phyloP scores from a whole-genome alignment of 1,284 basidiomycete species.

The Pseudozyma pruni region DNA sequence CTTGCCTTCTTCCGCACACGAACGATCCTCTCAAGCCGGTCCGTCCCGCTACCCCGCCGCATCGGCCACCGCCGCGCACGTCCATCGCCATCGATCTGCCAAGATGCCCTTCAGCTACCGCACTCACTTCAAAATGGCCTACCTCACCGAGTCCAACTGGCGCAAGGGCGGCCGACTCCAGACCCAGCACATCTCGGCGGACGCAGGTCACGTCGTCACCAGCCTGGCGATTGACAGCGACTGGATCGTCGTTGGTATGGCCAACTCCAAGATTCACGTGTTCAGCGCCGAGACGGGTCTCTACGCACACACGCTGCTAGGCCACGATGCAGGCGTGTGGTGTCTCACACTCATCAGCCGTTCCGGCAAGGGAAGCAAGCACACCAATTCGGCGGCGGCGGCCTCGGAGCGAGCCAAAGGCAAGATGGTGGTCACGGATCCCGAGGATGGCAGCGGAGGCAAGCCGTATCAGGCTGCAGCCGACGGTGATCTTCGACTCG shows the following conservation, averaged over 20 bases:
- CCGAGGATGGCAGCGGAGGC: slow-evolving; percentile 49
- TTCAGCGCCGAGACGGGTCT: slow-evolving; percentile 85
- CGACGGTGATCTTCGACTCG: slow-evolving; percentile 49
- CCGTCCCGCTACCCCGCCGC: slow-evolving; percentile 13
- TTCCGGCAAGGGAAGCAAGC: slow-evolving; percentile 18
- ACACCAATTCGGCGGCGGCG: slow-evolving; percentile 2
- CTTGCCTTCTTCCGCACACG: slow-evolving; percentile 5
- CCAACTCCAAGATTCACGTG: slow-evolving; percentile 86
- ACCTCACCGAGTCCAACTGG: slow-evolving; percentile 85
- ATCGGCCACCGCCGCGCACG: slow-evolving; percentile 14
- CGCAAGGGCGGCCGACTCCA: slow-evolving; percentile 81
- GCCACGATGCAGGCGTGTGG: slow-evolving; percentile 92
- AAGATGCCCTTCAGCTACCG: slow-evolving; percentile 73
- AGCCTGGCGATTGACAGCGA: slow-evolving; percentile 85
- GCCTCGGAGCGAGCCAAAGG: slow-evolving; percentile 28
- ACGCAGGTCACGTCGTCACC: slow-evolving; percentile 80
- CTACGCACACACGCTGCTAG: slow-evolving; percentile 80
- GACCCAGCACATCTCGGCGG: slow-evolving; percentile 75
- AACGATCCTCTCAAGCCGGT: slow-evolving; percentile 17
- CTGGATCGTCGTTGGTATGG: slow-evolving; percentile 89
- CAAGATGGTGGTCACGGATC: slow-evolving; percentile 50
- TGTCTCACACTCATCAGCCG: slow-evolving; percentile 77
- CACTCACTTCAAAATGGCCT: slow-evolving; percentile 80
- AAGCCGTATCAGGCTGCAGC: slow-evolving; percentile 47
- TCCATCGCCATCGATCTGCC: slow-evolving; percentile 33